A percentile compares a stretch with the other conserved stretches of the same genome.
Evolutionary conservation across 257 asterid genomes (phyloP).

Genomic region (Plantago elongata): DNA sequence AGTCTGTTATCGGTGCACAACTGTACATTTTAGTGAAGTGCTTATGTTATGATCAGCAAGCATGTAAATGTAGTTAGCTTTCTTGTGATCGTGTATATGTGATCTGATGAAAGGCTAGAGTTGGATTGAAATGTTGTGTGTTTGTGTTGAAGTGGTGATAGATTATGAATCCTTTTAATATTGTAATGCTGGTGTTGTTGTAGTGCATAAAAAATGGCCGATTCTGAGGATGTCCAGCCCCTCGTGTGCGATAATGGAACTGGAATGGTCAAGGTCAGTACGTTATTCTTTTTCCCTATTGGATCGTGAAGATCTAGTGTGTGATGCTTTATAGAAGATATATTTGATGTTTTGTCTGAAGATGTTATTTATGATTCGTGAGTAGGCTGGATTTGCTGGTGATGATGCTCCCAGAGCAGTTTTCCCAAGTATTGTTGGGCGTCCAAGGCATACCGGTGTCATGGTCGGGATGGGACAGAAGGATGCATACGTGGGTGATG

Average conservation of each 20-base stretch:
- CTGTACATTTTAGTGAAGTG: background rate
- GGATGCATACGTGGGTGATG: constrained; percentile 37
- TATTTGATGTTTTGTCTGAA: background rate
- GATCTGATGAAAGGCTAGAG: background rate
- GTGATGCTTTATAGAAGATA: background rate
- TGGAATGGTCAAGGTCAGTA: constrained; percentile 14
- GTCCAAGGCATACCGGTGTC: constrained; percentile 36
- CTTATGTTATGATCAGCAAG: background rate
- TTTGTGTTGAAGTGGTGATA: background rate
- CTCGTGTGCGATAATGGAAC: constrained; percentile 17
- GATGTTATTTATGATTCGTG: background rate
- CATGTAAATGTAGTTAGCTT: background rate
- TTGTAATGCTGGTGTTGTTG: background rate
- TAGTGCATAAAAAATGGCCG: constrained; percentile 11
- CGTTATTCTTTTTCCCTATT: background rate
- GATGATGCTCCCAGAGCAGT: constrained; percentile 41
- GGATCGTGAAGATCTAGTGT: too few species aligned
- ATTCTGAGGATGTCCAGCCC: constrained; percentile 12
- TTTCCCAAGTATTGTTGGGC: constrained; percentile 34
- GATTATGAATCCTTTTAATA: background rate
- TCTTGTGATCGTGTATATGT: background rate
- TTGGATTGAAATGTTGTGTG: too few species aligned
- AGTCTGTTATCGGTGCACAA: background rate
- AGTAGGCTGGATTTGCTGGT: constrained; percentile 37
- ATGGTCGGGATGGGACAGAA: constrained; percentile 40